Conservation (phyloP, 768 basidiomycete genomes). For the Pleurotus sapidus region DNA sequence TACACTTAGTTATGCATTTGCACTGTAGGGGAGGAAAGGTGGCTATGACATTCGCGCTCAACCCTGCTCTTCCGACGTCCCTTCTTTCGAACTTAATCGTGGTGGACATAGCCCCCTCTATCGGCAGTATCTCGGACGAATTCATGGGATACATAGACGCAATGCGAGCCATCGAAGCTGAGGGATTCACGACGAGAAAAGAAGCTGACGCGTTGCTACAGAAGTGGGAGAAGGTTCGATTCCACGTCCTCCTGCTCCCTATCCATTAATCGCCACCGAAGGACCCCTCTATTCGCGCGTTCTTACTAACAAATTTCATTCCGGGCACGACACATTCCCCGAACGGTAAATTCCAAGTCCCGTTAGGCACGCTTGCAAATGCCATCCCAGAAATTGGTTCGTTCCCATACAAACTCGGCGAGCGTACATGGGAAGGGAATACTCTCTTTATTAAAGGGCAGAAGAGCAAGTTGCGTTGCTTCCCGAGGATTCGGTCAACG, state of each 20-base stretch:
- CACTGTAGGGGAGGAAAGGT: conserved; percentile 82
- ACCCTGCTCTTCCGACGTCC: conserved; percentile 30
- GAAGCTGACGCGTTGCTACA: conserved; percentile 68
- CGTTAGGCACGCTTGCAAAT: conserved; percentile 60
- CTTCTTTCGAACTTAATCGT: conserved; percentile 61
- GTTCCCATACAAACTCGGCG: conserved; percentile 69
- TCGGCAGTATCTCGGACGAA: conserved; percentile 54
- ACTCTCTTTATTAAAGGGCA: conserved; percentile 77
- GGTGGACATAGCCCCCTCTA: conserved; percentile 79
- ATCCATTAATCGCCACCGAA: conserved; percentile 22
- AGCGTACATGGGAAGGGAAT: conserved; percentile 51
- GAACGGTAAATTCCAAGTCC: conserved; percentile 66
- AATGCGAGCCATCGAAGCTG: conserved; percentile 71
- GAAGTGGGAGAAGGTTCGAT: conserved; percentile 58
- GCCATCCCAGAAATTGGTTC: conserved; percentile 68
- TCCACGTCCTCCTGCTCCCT: background rate
- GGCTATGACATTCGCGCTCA: conserved; percentile 69
- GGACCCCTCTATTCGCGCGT: conserved; percentile 75
- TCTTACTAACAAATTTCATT: conserved; percentile 81
- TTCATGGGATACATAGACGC: conserved; percentile 64
- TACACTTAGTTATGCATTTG: background rate
- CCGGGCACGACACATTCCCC: conserved; percentile 25
- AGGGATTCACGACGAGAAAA: conserved; percentile 54
- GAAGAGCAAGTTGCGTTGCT: conserved; percentile 60
- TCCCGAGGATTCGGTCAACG: background rate